phyloP scores from a whole-genome alignment of 176 grass and related monocot species.

The Oryza rufipogon region DNA sequence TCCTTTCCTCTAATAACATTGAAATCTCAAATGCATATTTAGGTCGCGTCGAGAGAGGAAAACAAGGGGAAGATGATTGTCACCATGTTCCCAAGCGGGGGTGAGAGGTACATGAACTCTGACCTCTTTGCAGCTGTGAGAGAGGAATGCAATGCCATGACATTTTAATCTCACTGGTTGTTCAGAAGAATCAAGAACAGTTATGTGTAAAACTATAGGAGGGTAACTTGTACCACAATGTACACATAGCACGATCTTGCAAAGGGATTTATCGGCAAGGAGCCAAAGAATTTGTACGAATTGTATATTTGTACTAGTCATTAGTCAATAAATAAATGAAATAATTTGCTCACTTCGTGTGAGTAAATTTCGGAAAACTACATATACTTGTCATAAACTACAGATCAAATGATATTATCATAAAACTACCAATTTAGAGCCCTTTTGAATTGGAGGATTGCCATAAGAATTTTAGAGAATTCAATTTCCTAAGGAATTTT shows the following conservation, averaged over 20 bases:
- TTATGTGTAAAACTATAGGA: not conserved
- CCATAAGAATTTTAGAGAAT: too few relatives aligned
- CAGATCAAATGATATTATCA: too few relatives aligned
- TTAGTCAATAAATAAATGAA: not conserved
- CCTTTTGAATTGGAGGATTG: too few relatives aligned
- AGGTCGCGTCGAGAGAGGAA: slow-evolving; percentile 40
- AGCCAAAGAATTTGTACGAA: not conserved
- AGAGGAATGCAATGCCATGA: slow-evolving; percentile 61
- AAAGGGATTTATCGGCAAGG: not conserved
- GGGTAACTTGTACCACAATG: not conserved
- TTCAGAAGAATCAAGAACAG: not conserved
- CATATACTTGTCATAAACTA: not conserved
- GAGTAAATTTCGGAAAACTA: not conserved
- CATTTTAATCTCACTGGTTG: slow-evolving; percentile 26
- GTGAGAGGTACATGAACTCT: slow-evolving; percentile 52
- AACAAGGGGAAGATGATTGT: slow-evolving; percentile 63
- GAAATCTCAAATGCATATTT: not conserved
- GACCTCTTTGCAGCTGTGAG: slow-evolving; percentile 49
- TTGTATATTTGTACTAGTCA: not conserved
- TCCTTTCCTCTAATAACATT: not conserved
- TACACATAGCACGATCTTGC: not conserved
- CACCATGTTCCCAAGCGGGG: slow-evolving; percentile 50
- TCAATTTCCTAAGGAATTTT: too few relatives aligned
- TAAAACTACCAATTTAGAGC: too few relatives aligned
- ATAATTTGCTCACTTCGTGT: not conserved